Conservation (phyloP, 768 basidiomycete genomes). For the Trametes villosa region DNA sequence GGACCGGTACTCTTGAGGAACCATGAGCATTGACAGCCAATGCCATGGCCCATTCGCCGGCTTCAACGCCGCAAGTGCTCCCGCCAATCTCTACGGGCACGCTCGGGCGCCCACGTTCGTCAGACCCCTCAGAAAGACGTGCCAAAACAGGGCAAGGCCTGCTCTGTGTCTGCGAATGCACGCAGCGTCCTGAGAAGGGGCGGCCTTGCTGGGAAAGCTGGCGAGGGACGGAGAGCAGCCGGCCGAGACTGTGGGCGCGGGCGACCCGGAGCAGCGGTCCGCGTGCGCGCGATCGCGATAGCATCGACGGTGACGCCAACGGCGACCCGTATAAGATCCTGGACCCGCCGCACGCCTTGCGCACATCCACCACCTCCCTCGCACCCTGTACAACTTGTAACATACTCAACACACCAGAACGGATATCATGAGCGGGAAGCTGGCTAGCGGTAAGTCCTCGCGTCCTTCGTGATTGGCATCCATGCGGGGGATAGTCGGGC, state of each 20-base stretch:
- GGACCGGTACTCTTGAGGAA: no score
- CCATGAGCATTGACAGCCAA: no score
- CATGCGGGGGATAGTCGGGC: no score
- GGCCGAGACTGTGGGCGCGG: slow-evolving; percentile 6
- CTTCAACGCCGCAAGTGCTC: no score
- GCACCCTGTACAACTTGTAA: neutral
- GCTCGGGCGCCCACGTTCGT: no score
- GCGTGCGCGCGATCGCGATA: slow-evolving; percentile 23
- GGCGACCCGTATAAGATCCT: slow-evolving; percentile 19
- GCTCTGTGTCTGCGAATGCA: neutral
- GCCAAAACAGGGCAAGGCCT: slow-evolving; percentile 1
- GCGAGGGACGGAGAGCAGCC: neutral
- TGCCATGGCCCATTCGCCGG: no score
- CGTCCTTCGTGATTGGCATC: neutral
- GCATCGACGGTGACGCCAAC: slow-evolving; percentile 24
- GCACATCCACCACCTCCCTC: neutral
- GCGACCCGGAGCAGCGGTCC: slow-evolving; percentile 13
- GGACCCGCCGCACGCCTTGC: neutral
- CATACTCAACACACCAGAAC: slow-evolving; percentile 1
- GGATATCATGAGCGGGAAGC: slow-evolving; percentile 67
- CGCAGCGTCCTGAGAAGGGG: no score
- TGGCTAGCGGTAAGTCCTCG: slow-evolving; percentile 57
- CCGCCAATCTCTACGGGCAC: no score
- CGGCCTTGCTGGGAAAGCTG: neutral
- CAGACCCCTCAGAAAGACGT: neutral